phyloP scores from a whole-genome alignment of 208 protist genomes.

The Leishmania major region DNA sequence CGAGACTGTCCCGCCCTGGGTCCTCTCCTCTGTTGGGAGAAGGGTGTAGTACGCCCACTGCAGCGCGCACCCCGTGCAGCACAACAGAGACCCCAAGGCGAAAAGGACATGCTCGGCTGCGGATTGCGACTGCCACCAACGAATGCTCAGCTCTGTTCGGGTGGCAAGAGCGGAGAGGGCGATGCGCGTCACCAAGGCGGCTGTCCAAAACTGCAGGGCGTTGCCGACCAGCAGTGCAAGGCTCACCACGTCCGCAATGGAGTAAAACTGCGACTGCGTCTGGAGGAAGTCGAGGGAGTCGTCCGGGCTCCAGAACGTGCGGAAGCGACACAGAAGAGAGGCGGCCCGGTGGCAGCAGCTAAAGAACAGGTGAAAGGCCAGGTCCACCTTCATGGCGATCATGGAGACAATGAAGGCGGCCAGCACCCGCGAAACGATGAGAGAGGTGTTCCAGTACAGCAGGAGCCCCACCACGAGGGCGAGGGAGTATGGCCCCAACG shows the following conservation, averaged over 20 bases:
- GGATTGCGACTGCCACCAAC: constrained; percentile 31
- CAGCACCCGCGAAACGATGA: constrained; percentile 26
- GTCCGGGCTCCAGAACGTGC: constrained; percentile 10
- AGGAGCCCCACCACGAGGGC: constrained; percentile 25
- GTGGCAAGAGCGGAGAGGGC: constrained; percentile 36
- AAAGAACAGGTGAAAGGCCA: constrained; percentile 26
- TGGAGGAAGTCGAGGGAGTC: constrained; percentile 19
- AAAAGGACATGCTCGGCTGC: constrained; percentile 15
- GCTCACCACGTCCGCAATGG: constrained; percentile 18
- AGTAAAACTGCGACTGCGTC: constrained; percentile 26
- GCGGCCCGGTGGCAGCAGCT: constrained; percentile 18
- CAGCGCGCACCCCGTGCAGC: constrained; percentile 30
- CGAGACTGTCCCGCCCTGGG: constrained; percentile 17
- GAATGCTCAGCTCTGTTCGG: constrained; percentile 28
- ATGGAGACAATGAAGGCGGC: constrained; percentile 28
- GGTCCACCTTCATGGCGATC: constrained; percentile 26
- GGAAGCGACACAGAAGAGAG: constrained; percentile 7
- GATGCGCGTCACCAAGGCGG: constrained; percentile 30
- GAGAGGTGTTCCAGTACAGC: constrained; percentile 64
- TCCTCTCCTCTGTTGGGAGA: constrained; percentile 16
- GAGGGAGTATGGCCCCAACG: constrained; percentile 21
- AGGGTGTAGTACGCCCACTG: constrained; percentile 79
- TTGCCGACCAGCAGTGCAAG: constrained; percentile 37
- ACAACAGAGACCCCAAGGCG: constrained; percentile 4
- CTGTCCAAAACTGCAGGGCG: constrained; percentile 35